Percentiles rank a stretch among this genome's conserved stretches.
These are phyloP conservation scores for Xylaria scruposa DNA, from an alignment of 495 filamentous ascomycete genomes.

Conservation along the genomic window DNA sequence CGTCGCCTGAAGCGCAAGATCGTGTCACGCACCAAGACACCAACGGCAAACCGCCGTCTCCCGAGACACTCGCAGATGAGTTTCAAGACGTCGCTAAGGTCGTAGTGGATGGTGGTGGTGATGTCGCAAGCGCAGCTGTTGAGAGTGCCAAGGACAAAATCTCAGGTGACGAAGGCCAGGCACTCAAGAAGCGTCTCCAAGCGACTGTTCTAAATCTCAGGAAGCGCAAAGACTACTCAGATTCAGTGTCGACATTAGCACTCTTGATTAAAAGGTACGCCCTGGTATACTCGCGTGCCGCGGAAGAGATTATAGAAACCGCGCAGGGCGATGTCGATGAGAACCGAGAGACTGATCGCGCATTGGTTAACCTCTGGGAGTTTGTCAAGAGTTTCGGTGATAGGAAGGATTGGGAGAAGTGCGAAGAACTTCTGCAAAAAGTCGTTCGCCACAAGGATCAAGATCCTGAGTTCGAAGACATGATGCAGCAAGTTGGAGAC, in stretches of 20 bases:
- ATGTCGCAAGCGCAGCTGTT: slow-evolving; percentile 69
- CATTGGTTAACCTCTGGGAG: slow-evolving; percentile 76
- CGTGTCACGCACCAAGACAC: slow-evolving; percentile 62
- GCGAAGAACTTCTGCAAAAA: slow-evolving; percentile 68
- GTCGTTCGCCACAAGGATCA: slow-evolving; percentile 76
- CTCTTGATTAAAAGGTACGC: slow-evolving; percentile 81
- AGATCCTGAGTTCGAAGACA: slow-evolving; percentile 82
- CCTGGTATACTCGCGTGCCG: slow-evolving; percentile 73
- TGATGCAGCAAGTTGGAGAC: slow-evolving; percentile 73
- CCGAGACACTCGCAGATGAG: slow-evolving; percentile 67
- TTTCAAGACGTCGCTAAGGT: slow-evolving; percentile 67
- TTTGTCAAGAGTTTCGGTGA: slow-evolving; percentile 82
- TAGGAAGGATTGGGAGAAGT: slow-evolving; percentile 72
- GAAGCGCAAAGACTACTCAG: slow-evolving; percentile 77
- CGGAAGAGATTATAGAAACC: slow-evolving; percentile 65
- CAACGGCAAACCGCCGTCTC: slow-evolving; percentile 56
- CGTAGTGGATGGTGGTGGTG: slow-evolving; percentile 66
- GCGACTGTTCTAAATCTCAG: slow-evolving; percentile 76
- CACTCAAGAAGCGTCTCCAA: slow-evolving; percentile 76
- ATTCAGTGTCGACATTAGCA: slow-evolving; percentile 81
- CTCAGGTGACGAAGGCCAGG: slow-evolving; percentile 71
- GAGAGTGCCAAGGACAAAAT: slow-evolving; percentile 73
- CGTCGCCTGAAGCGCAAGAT: slow-evolving; percentile 65
- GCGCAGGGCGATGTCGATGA: slow-evolving; percentile 71
- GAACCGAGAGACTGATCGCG: slow-evolving; percentile 77